These are phyloP conservation scores for Akanthomyces dipterigenus DNA, from an alignment of 2,329 filamentous ascomycete species.

Conservation along the genomic window DNA sequence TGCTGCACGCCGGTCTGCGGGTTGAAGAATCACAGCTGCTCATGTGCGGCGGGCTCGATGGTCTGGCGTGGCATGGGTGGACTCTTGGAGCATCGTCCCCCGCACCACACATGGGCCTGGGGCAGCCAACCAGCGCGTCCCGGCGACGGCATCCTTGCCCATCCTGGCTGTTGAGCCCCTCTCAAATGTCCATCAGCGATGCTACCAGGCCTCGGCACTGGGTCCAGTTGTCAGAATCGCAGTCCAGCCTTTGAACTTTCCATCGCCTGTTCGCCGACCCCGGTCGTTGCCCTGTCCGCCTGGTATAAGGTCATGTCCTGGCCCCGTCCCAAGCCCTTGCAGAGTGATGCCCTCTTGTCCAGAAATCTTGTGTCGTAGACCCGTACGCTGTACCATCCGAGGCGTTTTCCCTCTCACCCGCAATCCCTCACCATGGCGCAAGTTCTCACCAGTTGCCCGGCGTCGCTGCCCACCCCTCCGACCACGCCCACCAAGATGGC, in stretches of 20 bases:
- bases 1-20: background rate
- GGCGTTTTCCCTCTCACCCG: background rate
- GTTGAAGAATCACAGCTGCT: background rate
- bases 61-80: background rate
- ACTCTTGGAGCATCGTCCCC: background rate
- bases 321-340: background rate
- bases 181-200: background rate
- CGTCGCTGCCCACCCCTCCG: background rate
- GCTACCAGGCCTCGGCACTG: slow-evolving; percentile 10
- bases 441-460: background rate
- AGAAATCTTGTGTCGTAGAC: background rate
- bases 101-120: slow-evolving; percentile 5
- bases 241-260: background rate
- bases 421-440: slow-evolving; percentile 2
- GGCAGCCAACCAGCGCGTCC: background rate
- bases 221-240: background rate
- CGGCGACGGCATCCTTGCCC: background rate
- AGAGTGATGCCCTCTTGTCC: background rate
- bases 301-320: slow-evolving; percentile 2
- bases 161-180: background rate
- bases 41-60: background rate
- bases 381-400: background rate
- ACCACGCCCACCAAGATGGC: background rate
- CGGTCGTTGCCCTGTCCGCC: background rate
- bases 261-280: background rate